phyloP scores from a whole-genome alignment of 768 basidiomycete species.

The Lentinula detonsa region DNA sequence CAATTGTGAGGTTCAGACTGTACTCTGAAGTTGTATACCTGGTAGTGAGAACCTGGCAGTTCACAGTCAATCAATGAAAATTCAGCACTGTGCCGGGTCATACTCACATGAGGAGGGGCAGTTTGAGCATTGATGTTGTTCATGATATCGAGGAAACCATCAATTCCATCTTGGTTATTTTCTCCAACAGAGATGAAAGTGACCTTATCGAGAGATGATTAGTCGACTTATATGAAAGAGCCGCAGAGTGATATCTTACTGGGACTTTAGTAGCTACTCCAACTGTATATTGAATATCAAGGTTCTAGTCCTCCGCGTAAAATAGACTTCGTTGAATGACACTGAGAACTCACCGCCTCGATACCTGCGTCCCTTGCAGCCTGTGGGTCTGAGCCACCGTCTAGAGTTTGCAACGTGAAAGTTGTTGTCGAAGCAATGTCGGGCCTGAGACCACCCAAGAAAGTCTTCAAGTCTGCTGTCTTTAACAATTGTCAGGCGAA shows the following conservation, averaged over 20 bases:
- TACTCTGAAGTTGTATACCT: background rate
- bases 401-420: slow-evolving; percentile 28
- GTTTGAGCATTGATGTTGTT: slow-evolving; percentile 20
- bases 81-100: background rate
- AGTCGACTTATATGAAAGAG: background rate
- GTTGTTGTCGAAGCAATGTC: slow-evolving; percentile 25
- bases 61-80: background rate
- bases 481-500: background rate
- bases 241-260: background rate
- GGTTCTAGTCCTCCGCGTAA: slow-evolving; percentile 9
- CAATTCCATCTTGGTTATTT: slow-evolving; percentile 20
- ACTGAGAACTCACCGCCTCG: slow-evolving; percentile 23
- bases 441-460: slow-evolving; percentile 20
- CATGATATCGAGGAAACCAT: slow-evolving; percentile 28
- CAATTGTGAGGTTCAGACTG: too few relatives aligned
- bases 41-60: slow-evolving; percentile 34
- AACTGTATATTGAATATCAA: slow-evolving; percentile 30
- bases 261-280: slow-evolving; percentile 29
- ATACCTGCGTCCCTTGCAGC: slow-evolving; percentile 19
- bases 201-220: background rate
- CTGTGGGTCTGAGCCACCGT: slow-evolving; percentile 23
- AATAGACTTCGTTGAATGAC: background rate
- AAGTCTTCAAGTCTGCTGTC: slow-evolving; percentile 19
- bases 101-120: slow-evolving; percentile 27
- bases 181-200: slow-evolving; percentile 28